These are phyloP conservation scores for Yamagishiella unicocca DNA, from an alignment of 139 green algal genomes.

Conservation along the genomic window DNA sequence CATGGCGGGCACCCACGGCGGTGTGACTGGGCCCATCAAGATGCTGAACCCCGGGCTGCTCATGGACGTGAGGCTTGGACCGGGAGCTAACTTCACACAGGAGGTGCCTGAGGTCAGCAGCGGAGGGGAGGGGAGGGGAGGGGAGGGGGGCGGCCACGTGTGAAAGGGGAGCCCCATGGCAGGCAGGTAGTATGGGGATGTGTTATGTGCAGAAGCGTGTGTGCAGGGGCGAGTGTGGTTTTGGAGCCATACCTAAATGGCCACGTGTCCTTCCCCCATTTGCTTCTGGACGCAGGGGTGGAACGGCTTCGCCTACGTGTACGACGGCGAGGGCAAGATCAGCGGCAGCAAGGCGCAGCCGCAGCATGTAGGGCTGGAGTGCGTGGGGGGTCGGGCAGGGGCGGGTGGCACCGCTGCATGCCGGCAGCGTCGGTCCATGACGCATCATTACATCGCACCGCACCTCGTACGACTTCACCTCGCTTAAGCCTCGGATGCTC, in stretches of 20 bases:
- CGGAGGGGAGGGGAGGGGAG: neutral
- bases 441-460: too few species aligned
- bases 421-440: too few species aligned
- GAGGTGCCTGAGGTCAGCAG: constrained; percentile 41
- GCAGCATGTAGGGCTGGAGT: constrained; percentile 62
- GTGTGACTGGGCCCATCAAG: constrained; percentile 74
- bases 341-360: constrained; percentile 56
- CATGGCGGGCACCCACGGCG: constrained; percentile 77
- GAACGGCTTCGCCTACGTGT: constrained; percentile 87
- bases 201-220: too few species aligned
- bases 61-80: constrained; percentile 80
- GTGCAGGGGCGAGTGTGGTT: too few species aligned
- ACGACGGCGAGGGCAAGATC: constrained; percentile 80
- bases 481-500: too few species aligned
- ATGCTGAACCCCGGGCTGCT: constrained; percentile 90
- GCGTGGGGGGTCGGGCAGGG: neutral
- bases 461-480: too few species aligned
- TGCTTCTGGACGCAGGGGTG: too few species aligned
- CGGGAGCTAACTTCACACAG: constrained; percentile 65
- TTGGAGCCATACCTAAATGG: too few species aligned
- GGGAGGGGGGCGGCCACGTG: neutral
- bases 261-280: too few species aligned
- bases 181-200: too few species aligned
- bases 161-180: neutral
- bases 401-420: too few species aligned